A percentile compares a stretch with the other conserved stretches of the same genome.
Evolutionary conservation across 495 filamentous ascomycete species (phyloP).

Genomic region (Penicillium atrosanguineum): DNA sequence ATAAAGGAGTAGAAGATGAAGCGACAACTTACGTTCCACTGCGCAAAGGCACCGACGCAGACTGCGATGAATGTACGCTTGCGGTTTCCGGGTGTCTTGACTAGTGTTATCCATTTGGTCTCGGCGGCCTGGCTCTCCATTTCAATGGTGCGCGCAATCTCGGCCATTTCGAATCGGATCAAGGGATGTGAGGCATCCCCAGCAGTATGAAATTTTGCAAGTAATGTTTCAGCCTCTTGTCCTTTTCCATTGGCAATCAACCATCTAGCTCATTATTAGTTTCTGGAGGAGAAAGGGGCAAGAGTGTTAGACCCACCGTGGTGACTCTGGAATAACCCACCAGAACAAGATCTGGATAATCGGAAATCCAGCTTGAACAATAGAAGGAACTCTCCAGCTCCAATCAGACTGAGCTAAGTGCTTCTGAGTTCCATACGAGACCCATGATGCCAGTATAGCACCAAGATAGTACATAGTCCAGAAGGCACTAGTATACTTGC

Average conservation of each 20-base stretch:
- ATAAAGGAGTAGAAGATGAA: not conserved
- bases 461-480: constrained; percentile 47
- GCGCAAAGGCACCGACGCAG: constrained; percentile 44
- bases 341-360: constrained; percentile 41
- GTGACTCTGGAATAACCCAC: constrained; percentile 45
- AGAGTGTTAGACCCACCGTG: constrained; percentile 9
- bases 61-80: constrained; percentile 56
- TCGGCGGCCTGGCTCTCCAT: constrained; percentile 27
- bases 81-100: constrained; percentile 65
- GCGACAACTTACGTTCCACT: constrained; percentile 24
- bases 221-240: constrained; percentile 33
- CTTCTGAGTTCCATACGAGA: constrained; percentile 24
- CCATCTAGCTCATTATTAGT: constrained; percentile 21
- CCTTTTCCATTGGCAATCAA: constrained; percentile 35
- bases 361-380: constrained; percentile 42
- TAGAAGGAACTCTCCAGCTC: constrained; percentile 45
- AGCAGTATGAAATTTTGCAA: constrained; percentile 31
- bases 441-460: constrained; percentile 36
- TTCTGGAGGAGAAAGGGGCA: not conserved
- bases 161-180: constrained; percentile 28
- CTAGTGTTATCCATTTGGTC: constrained; percentile 49
- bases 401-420: constrained; percentile 30
- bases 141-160: constrained; percentile 27
- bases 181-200: constrained; percentile 18
- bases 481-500: constrained; percentile 26